These are phyloP conservation scores for Zasmidium cellare DNA, from an alignment of 2,329 filamentous ascomycete genomes.

Conservation along the genomic window DNA sequence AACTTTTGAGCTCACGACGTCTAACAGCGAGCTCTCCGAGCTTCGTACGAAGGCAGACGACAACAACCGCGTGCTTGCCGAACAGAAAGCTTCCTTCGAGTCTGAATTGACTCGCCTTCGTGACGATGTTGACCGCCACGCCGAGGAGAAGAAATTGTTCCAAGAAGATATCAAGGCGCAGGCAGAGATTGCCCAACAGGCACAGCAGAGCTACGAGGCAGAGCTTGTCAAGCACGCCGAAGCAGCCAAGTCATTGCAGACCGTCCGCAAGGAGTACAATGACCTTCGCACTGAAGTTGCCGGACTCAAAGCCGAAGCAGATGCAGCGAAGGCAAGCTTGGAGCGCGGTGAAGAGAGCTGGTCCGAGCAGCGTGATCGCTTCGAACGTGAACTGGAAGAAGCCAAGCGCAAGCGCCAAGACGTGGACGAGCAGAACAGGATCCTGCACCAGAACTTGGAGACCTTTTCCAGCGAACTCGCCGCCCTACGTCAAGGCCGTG, in stretches of 20 bases:
- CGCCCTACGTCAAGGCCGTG: slow-evolving; percentile 73
- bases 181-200: slow-evolving; percentile 87
- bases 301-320: slow-evolving; percentile 74
- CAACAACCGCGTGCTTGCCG: slow-evolving; percentile 66
- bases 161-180: slow-evolving; percentile 91
- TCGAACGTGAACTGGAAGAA: slow-evolving; percentile 82
- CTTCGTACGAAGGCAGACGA: slow-evolving; percentile 81
- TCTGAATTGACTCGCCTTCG: slow-evolving; percentile 78
- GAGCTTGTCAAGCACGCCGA: slow-evolving; percentile 95
- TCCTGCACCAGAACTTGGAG: slow-evolving; percentile 87
- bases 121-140: slow-evolving; percentile 78
- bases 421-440: slow-evolving; percentile 81
- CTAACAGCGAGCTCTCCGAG: slow-evolving; percentile 78
- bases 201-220: slow-evolving; percentile 92
- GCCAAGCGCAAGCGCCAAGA: slow-evolving; percentile 79
- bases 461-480: slow-evolving; percentile 73
- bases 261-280: slow-evolving; percentile 77
- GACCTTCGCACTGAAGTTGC: slow-evolving; percentile 77
- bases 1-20: slow-evolving; percentile 74
- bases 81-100: slow-evolving; percentile 78
- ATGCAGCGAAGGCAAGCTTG: slow-evolving; percentile 78
- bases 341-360: slow-evolving; percentile 83
- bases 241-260: slow-evolving; percentile 82
- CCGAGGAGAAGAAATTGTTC: slow-evolving; percentile 77
- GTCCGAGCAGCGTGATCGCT: slow-evolving; percentile 75